Percentiles rank a stretch among this genome's conserved stretches.
phyloP scores from a whole-genome alignment of 345 rosid species.

The Pistacia vera region DNA sequence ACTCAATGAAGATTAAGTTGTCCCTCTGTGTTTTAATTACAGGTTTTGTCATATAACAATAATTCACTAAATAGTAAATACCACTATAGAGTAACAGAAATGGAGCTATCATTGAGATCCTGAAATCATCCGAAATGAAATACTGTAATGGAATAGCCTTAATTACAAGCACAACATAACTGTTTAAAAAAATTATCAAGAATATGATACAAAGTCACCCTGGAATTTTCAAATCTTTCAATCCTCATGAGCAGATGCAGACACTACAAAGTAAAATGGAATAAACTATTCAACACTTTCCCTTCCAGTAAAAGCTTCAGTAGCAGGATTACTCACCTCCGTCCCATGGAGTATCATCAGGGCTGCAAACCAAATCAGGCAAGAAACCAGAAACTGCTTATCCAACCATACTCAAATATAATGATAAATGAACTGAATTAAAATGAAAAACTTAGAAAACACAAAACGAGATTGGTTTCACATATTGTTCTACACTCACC shows the following conservation, averaged over 20 bases:
- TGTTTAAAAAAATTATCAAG: background rate
- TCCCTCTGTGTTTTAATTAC: background rate
- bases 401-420: conserved; percentile 19
- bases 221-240: background rate
- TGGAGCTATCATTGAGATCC: background rate
- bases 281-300: background rate
- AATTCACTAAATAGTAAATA: background rate
- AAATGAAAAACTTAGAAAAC: background rate
- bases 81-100: background rate
- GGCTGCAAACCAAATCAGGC: conserved; percentile 49
- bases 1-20: background rate
- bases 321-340: conserved; percentile 56
- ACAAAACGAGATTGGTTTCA: too few relatives aligned
- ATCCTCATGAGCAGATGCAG: background rate
- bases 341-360: conserved; percentile 85
- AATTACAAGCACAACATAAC: background rate
- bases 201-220: background rate
- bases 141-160: background rate
- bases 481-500: conserved; percentile 23
- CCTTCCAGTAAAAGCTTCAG: background rate
- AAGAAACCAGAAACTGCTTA: conserved; percentile 27
- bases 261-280: background rate
- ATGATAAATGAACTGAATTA: background rate
- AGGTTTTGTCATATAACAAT: background rate
- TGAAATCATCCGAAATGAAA: background rate